These are phyloP conservation scores for Lepraria neglecta DNA, from an alignment of 495 filamentous ascomycete genomes.

Conservation along the genomic window DNA sequence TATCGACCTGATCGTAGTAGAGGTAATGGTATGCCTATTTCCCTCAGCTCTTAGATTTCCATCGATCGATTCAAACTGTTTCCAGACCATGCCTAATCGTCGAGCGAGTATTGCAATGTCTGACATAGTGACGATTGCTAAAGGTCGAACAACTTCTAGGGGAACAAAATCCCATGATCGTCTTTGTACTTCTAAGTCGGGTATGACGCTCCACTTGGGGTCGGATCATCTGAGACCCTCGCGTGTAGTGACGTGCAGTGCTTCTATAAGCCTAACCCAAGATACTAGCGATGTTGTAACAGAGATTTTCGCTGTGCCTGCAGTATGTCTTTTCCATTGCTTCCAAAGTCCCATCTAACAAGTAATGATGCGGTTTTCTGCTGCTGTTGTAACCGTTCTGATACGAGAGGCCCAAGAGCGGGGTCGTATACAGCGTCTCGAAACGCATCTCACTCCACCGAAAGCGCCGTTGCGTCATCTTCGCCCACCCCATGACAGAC, in stretches of 20 bases:
- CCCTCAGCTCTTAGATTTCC: slow-evolving; percentile 33
- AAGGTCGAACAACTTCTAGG: slow-evolving; percentile 33
- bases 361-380: neutral
- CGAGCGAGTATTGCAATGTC: slow-evolving; percentile 33
- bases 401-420: slow-evolving; percentile 21
- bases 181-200: slow-evolving; percentile 3
- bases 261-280: slow-evolving; percentile 23
- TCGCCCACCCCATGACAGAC: slow-evolving; percentile 36
- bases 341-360: slow-evolving; percentile 6
- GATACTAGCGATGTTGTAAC: slow-evolving; percentile 17
- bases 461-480: slow-evolving; percentile 25
- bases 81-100: slow-evolving; percentile 35
- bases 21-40: slow-evolving; percentile 31
- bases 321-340: slow-evolving; percentile 9
- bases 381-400: neutral
- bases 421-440: slow-evolving; percentile 30
- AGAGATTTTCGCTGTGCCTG: neutral
- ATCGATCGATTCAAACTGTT: slow-evolving; percentile 31
- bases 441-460: slow-evolving; percentile 33
- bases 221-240: neutral
- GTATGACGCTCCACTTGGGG: neutral
- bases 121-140: slow-evolving; percentile 28
- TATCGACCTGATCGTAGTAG: slow-evolving; percentile 28
- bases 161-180: slow-evolving; percentile 35
- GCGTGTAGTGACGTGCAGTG: slow-evolving; percentile 5